A percentile compares a stretch with the other conserved stretches of the same genome.
Evolutionary conservation across 441 rosid species (phyloP).

Genomic region (Erysimum cheiri): DNA sequence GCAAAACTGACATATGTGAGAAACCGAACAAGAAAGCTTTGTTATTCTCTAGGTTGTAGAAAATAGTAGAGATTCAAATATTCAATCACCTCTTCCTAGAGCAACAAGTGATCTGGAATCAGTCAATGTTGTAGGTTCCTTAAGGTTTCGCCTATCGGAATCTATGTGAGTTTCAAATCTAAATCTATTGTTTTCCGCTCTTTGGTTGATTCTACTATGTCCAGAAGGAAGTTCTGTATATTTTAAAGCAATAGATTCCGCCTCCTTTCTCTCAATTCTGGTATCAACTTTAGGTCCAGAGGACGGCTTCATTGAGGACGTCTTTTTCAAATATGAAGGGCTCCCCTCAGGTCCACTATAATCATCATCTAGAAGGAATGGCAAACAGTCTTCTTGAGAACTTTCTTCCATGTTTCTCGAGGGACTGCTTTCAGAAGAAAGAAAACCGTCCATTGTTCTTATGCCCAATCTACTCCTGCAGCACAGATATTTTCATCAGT

Average conservation of each 20-base stretch:
- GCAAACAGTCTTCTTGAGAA: conserved; percentile 83
- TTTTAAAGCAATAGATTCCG: conserved; percentile 49
- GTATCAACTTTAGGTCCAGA: conserved; percentile 59
- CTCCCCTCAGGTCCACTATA: conserved; percentile 79
- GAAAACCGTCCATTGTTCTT: conserved; percentile 53
- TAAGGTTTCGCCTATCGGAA: conserved; percentile 51
- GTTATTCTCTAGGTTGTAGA: conserved; percentile 33
- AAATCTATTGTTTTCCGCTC: conserved; percentile 50
- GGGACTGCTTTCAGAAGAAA: conserved; percentile 59
- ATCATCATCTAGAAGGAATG: conserved; percentile 87
- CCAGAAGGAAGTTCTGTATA: conserved; percentile 52
- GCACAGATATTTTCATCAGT: conserved; percentile 35
- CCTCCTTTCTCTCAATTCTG: conserved; percentile 56
- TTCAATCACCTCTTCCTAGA: conserved; percentile 62
- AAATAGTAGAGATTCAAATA: conserved; percentile 33
- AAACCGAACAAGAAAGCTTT: conserved; percentile 22
- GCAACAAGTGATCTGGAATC: conserved; percentile 54
- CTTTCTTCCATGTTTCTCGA: conserved; percentile 61
- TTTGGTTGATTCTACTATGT: conserved; percentile 48
- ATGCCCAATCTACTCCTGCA: conserved; percentile 58
- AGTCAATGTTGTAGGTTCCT: conserved; percentile 51
- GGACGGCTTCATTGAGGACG: conserved; percentile 54
- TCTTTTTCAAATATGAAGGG: conserved; percentile 64
- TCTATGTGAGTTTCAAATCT: conserved; percentile 48
- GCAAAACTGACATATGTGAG: conserved; percentile 30